Base-by-base conservation (phyloP, 495 filamentous ascomycete genomes). In the Penicillium parvum region DNA sequence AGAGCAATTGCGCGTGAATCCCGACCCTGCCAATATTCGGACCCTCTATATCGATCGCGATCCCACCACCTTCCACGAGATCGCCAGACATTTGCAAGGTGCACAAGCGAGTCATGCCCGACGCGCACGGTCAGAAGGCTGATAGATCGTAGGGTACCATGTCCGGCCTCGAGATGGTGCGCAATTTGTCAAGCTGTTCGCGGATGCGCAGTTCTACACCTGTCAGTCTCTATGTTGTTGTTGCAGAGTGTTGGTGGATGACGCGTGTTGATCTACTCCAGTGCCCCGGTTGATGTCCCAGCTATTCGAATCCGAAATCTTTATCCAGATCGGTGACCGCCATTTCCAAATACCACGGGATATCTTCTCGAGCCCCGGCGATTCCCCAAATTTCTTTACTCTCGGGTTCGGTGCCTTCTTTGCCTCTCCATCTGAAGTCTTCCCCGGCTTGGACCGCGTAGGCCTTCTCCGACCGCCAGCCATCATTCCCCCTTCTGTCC, bases 31-130 rank as follows among this genome's bases (percentile, higher is more conserved):
- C 26, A 71, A 66, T 7, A 45, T 74, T 37, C 71, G 78, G 39
- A 95, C 91, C 4, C 76, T 96, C 15, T 96, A 94, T 64, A 96
- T 98, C 60, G 91, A 98, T 68, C 82, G 91, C 27, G 92, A 98
- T 69, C 92, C 91, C 0, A 73, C 74, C 11, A 96, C 88, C 0
- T 98, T 98, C 57, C 75, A 71, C 45, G 89, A 96, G 52, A 96
- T 98, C 40, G 83, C 84, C 19, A 73, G 88, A 37, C 91, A 98
- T 73, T 71, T 98, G 8, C 91, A 98, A 70, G 91, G 79, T 77
- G 53, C 21, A 43, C 26, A 16, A n/a, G 42, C 12, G 15, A 18
- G 11, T 30, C 7, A n/a, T n/a, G n/a, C 20, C 21, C 12, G 17
- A n/a, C n/a, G 14, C 29, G 19, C 15, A 37, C n/a, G 7, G 10